A percentile compares a stretch with the other conserved stretches of the same genome.
These are phyloP conservation scores for Hyaloraphidium curvatum DNA, from an alignment of 192 early-diverging fungal genomes.

Conservation along the genomic window DNA sequence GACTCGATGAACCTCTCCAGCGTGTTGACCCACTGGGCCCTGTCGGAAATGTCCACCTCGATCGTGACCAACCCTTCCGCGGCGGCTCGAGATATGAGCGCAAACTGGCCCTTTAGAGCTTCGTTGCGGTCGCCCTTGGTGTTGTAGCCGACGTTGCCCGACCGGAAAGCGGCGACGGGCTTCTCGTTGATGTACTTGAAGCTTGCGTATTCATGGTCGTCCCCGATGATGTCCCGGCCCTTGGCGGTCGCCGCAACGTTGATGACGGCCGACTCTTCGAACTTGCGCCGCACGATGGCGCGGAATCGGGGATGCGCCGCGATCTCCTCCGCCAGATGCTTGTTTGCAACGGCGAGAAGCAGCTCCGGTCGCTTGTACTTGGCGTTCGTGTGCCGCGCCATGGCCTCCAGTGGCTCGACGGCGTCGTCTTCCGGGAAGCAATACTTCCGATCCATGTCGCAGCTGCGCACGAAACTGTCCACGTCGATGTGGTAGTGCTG, in stretches of 20 bases:
- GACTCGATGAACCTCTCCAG: conserved; percentile 31
- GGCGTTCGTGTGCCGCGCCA: conserved; percentile 11
- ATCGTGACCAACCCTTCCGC: conserved; percentile 45
- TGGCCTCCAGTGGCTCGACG: conserved; percentile 27
- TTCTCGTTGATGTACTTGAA: conserved; percentile 76
- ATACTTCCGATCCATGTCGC: neutral
- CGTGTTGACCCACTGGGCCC: conserved; percentile 25
- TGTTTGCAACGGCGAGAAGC: conserved; percentile 25
- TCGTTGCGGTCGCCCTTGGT: neutral
- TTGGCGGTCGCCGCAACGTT: conserved; percentile 61
- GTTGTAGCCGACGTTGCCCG: neutral
- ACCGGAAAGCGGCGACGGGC: conserved; percentile 37
- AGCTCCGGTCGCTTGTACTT: conserved; percentile 24
- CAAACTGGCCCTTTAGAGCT: conserved; percentile 40
- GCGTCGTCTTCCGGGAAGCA: conserved; percentile 33
- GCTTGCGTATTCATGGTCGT: conserved; percentile 43
- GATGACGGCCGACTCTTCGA: conserved; percentile 43
- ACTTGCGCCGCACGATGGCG: conserved; percentile 51
- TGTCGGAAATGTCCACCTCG: conserved; percentile 23
- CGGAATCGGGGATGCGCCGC: conserved; percentile 58
- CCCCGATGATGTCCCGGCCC: conserved; percentile 54
- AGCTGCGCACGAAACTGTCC: too few species aligned
- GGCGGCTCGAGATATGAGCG: conserved; percentile 54
- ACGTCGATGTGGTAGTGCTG: too few species aligned
- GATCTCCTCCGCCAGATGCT: conserved; percentile 42